Percentiles rank a stretch among this genome's conserved stretches.
Conservation (phyloP, 805 yeast genomes). For the Saccharomyces jurei region DNA sequence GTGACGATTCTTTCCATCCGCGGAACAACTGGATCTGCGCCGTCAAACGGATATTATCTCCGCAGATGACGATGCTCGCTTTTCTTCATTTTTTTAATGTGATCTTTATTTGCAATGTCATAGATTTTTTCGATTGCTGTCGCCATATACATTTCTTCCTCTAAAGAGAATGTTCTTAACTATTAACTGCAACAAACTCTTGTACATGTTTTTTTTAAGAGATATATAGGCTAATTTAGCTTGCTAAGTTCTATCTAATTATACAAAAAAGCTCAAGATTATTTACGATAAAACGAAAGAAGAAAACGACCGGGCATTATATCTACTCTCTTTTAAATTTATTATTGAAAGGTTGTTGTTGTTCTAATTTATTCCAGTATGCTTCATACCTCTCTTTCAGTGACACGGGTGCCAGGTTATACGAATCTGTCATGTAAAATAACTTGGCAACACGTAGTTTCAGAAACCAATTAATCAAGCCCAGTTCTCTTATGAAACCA, state of each 20-base stretch:
- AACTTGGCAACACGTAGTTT: constrained; percentile 44
- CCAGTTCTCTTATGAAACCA: constrained; percentile 52
- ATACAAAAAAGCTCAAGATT: not conserved
- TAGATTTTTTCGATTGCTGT: not conserved
- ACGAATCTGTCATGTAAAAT: constrained; percentile 55
- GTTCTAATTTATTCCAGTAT: constrained; percentile 23
- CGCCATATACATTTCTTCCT: not conserved
- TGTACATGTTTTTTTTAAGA: not conserved
- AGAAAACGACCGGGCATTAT: not conserved
- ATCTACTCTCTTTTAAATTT: not conserved
- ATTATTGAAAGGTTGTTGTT: not conserved
- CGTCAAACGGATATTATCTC: not conserved
- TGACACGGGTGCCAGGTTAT: constrained; percentile 39
- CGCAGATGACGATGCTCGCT: not conserved
- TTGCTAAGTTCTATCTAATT: not conserved
- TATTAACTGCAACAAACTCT: not conserved
- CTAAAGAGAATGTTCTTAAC: not conserved
- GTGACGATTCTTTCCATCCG: not conserved
- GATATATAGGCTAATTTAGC: not conserved
- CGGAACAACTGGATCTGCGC: not conserved
- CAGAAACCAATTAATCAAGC: constrained; percentile 59
- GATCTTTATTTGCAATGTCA: not conserved
- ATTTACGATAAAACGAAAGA: not conserved
- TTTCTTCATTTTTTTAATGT: not conserved
- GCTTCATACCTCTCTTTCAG: constrained; percentile 39